Evolutionary conservation across 805 yeast species (phyloP).

Genomic region (Lipomyces mesembrius): DNA sequence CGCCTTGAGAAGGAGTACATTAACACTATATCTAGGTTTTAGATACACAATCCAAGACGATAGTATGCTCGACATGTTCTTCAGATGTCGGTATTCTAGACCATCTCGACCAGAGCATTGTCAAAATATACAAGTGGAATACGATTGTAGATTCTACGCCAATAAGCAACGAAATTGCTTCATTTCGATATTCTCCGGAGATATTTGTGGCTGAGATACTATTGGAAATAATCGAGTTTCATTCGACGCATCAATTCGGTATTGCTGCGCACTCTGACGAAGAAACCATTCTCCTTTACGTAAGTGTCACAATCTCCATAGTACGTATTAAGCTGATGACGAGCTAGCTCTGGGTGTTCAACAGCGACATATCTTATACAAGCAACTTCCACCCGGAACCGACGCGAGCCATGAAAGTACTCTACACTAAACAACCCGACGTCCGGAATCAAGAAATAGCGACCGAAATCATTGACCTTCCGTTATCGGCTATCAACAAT

Average conservation of each 20-base stretch:
- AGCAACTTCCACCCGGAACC: conserved; percentile 37
- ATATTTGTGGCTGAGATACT: conserved; percentile 44
- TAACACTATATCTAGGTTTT: not conserved
- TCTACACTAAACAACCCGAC: conserved; percentile 45
- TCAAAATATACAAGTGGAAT: conserved; percentile 63
- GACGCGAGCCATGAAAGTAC: conserved; percentile 51
- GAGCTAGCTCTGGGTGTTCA: conserved; percentile 56
- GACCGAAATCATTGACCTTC: conserved; percentile 49
- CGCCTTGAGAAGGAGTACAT: conserved; percentile 2
- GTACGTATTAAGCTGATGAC: not conserved
- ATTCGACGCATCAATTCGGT: conserved; percentile 50
- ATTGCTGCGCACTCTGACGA: conserved; percentile 33
- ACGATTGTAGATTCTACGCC: conserved; percentile 44
- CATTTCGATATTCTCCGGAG: conserved; percentile 8
- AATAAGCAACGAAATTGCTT: not conserved
- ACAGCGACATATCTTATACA: conserved; percentile 48
- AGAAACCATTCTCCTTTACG: conserved; percentile 8
- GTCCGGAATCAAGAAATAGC: conserved; percentile 2
- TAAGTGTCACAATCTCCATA: conserved; percentile 11
- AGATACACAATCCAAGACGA: not conserved
- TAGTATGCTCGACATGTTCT: conserved; percentile 8
- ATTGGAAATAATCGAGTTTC: conserved; percentile 51
- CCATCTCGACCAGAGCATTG: not conserved
- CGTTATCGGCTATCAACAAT: conserved; percentile 44
- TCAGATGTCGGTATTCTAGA: conserved; percentile 4